Evolutionary conservation across 345 rosid genomes (phyloP).

Genomic region (Corchorus olitorius): DNA sequence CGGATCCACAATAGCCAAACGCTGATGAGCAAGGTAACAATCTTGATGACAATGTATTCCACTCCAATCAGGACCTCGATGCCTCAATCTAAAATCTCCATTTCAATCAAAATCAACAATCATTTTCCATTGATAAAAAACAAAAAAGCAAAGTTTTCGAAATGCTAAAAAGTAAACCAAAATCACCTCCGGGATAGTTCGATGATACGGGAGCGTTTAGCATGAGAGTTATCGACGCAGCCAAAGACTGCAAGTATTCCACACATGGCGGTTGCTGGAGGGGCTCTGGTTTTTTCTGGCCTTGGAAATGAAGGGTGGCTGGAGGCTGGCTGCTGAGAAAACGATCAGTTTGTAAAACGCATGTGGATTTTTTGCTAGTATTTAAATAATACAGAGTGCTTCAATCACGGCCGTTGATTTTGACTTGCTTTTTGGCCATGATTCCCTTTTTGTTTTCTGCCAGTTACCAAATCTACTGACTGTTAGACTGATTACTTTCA

Average conservation of each 20-base stretch:
- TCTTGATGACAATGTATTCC: slow-evolving; percentile 66
- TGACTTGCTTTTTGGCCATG: not conserved
- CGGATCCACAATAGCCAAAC: slow-evolving; percentile 81
- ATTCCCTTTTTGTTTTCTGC: not conserved
- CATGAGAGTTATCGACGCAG: slow-evolving; percentile 68
- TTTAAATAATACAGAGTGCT: not conserved
- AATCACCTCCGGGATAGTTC: slow-evolving; percentile 72
- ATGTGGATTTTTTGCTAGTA: slow-evolving; percentile 7
- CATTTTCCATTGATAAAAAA: not conserved
- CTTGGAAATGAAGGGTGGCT: not conserved
- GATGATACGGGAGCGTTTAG: slow-evolving; percentile 80
- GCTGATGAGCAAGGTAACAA: slow-evolving; percentile 80
- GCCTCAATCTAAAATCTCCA: slow-evolving; percentile 52
- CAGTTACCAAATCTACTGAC: not conserved
- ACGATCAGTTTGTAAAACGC: slow-evolving; percentile 1
- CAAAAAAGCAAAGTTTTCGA: not conserved
- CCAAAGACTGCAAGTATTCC: slow-evolving; percentile 83
- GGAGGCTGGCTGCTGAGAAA: slow-evolving; percentile 12
- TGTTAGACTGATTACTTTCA: not conserved
- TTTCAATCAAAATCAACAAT: slow-evolving; percentile 11
- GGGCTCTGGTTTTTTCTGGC: not conserved
- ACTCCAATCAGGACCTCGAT: slow-evolving; percentile 92
- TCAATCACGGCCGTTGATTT: slow-evolving; percentile 45
- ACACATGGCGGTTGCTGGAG: slow-evolving; percentile 53
- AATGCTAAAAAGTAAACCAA: not conserved